Evolutionary conservation across 129 eudicot species (phyloP).

Genomic region (Arctium minus): DNA sequence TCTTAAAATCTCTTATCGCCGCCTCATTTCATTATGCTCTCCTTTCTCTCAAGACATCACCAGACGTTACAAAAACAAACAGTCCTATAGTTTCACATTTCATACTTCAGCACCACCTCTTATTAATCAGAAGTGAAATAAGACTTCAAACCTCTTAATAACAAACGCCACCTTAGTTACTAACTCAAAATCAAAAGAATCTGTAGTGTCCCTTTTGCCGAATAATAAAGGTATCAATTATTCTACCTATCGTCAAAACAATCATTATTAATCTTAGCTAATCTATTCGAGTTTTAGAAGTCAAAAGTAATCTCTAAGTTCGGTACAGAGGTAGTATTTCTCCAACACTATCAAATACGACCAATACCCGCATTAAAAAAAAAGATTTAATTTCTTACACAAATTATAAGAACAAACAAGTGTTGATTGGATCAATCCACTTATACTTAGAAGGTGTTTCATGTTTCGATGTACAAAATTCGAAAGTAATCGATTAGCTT

Average conservation of each 20-base stretch:
- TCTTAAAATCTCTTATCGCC: too few species aligned
- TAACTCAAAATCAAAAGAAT: neutral
- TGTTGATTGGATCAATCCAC: neutral
- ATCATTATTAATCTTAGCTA: neutral
- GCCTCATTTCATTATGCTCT: too few species aligned
- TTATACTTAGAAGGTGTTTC: neutral
- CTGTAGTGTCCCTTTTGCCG: neutral
- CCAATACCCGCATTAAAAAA: neutral
- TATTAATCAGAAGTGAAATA: too few species aligned
- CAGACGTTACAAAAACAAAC: too few species aligned
- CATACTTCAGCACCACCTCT: too few species aligned
- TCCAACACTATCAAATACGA: neutral
- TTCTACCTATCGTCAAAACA: neutral
- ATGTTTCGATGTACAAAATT: neutral
- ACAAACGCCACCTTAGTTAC: neutral
- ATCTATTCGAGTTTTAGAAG: neutral
- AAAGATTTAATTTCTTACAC: neutral
- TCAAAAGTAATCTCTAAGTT: neutral
- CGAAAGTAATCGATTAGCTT: neutral
- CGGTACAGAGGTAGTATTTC: neutral
- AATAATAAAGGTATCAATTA: neutral
- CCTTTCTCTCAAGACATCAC: too few species aligned
- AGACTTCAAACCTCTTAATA: too few species aligned
- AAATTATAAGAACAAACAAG: neutral
- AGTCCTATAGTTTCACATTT: too few species aligned